A percentile compares a stretch with the other conserved stretches of the same genome.
Evolutionary conservation across 495 filamentous ascomycete species (phyloP).

Genomic region (Xylaria sp.): DNA sequence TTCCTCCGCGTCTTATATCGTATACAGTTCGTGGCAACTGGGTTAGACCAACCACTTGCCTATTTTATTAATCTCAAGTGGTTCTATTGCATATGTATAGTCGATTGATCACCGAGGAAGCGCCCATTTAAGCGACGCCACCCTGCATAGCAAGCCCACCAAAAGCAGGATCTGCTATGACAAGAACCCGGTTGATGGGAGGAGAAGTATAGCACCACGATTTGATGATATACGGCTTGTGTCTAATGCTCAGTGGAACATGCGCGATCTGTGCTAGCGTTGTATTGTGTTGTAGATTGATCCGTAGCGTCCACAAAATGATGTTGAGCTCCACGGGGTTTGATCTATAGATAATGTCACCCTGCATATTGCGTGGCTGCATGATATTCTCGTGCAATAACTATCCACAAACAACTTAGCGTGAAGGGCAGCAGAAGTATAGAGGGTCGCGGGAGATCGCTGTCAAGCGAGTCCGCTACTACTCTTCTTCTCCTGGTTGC

Average conservation of each 20-base stretch:
- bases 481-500: neutral
- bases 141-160: constrained; percentile 10
- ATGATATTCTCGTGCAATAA: neutral
- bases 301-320: neutral
- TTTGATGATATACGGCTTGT: neutral
- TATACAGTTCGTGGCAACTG: neutral
- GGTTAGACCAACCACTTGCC: neutral
- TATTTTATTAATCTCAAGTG: neutral
- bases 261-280: neutral
- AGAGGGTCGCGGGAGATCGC: neutral
- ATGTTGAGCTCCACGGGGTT: neutral
- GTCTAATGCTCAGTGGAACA: neutral
- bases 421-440: neutral
- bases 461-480: neutral
- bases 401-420: neutral
- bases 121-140: constrained; percentile 19
- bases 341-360: constrained; percentile 12
- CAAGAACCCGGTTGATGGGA: neutral
- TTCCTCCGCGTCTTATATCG: neutral
- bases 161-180: constrained; percentile 10
- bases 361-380: neutral
- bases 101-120: neutral
- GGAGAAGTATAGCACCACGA: neutral
- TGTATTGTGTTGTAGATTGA: neutral
- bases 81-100: neutral